Evolutionary conservation across 441 rosid genomes (phyloP), one percentile per base, ranked within the genome.

Genomic region (Dalechampia spathulata): DNA sequence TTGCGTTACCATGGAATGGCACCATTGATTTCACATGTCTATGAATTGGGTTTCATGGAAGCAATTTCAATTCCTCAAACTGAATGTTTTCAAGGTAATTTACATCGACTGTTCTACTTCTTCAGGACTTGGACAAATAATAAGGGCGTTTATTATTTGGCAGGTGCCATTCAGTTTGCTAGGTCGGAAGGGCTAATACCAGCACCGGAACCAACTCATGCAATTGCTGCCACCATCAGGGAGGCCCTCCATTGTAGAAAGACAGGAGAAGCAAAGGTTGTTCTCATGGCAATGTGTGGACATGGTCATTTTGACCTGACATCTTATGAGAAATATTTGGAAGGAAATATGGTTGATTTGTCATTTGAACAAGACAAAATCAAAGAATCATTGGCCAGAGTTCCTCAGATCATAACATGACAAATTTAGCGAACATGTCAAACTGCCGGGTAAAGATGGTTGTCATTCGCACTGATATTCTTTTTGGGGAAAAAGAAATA

Each of bases 1-100:
- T 65, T 85, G 64, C 83, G 98, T 28, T 91, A 87, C 78, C 98
- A 91, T 40, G 98, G 96, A 30, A 91, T 91, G 96, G 95, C 92
- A 21, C 98, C 96, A 1, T 69, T 91, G 62, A 57, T 87, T 59
- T 91, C 98, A 4, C 98, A 91, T 56, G 79, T 91, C 37, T 81
- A 79, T 50, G 93, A 91, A 68, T 58, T 75, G 57, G 96, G 96
- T 15, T 75, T 75, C 76, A 82, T 86, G 89, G 93, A 87, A 71
- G 96, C 98, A 38, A 78, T 85, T 51, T 57, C 98, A 25, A 81
- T 88, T 60, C 93, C 96, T 23, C 98, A 87, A 60, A 79, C 52
- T 0, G 95, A 91, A 48, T 87, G 98, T 76, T 91, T 91, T 71
- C 70, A 72, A 77, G 89, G 96, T 90, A 62, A 54, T 7, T 26